A percentile compares a stretch with the other conserved stretches of the same genome.
Conservation (phyloP, 805 yeast species). For the Saccharomycopsis sp. region DNA sequence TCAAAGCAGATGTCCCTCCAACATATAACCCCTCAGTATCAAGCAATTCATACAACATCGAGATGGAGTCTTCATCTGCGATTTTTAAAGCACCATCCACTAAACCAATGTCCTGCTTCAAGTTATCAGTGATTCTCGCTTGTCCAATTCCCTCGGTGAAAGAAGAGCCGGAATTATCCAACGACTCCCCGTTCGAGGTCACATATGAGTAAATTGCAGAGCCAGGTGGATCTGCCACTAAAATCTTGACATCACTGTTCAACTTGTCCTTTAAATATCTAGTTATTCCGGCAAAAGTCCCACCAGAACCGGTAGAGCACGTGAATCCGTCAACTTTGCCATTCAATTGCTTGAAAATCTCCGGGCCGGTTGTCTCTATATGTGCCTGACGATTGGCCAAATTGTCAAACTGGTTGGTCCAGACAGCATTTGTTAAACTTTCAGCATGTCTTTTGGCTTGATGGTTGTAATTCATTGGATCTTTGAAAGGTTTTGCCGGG, state of each 20-base stretch:
- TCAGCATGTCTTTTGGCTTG: slow-evolving; percentile 85
- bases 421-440: slow-evolving; percentile 65
- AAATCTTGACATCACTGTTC: slow-evolving; percentile 52
- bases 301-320: slow-evolving; percentile 90
- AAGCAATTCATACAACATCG: slow-evolving; percentile 73
- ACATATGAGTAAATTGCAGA: slow-evolving; percentile 76
- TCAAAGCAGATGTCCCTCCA: slow-evolving; percentile 88
- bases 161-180: slow-evolving; percentile 73
- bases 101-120: slow-evolving; percentile 61
- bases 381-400: slow-evolving; percentile 85
- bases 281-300: slow-evolving; percentile 83
- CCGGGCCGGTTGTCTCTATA: slow-evolving; percentile 87
- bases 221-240: slow-evolving; percentile 92
- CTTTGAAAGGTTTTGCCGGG: slow-evolving; percentile 76
- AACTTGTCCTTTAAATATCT: slow-evolving; percentile 68
- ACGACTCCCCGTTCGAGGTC: slow-evolving; percentile 57
- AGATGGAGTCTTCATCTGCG: slow-evolving; percentile 74
- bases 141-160: slow-evolving; percentile 97
- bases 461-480: slow-evolving; percentile 82
- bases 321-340: slow-evolving; percentile 81
- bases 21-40: slow-evolving; percentile 87
- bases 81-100: slow-evolving; percentile 78
- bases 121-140: slow-evolving; percentile 83
- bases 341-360: slow-evolving; percentile 77
- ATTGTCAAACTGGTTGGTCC: slow-evolving; percentile 93